These are phyloP conservation scores for Leptographium wingfieldii DNA, from an alignment of 2,329 filamentous ascomycete genomes.

Conservation along the genomic window DNA sequence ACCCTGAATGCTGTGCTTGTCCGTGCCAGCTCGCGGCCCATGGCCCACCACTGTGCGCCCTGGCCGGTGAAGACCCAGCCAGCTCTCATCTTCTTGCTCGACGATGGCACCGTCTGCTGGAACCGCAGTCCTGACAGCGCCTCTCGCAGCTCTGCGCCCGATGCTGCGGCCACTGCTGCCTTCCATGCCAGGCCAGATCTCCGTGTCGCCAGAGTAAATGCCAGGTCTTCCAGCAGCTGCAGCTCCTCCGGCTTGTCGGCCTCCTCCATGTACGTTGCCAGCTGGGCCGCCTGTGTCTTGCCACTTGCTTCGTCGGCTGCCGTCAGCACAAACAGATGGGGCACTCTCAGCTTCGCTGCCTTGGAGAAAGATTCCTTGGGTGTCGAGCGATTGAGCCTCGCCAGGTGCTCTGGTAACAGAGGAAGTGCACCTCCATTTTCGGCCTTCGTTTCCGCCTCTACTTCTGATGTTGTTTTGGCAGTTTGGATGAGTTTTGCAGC, in stretches of 20 bases:
- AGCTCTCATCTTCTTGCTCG: not conserved
- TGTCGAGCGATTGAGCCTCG: not conserved
- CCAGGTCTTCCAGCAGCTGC: constrained; percentile 5
- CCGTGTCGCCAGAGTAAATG: constrained; percentile 20
- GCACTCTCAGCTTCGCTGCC: not conserved
- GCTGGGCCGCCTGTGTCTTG: constrained; percentile 3
- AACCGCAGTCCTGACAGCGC: constrained; percentile 1
- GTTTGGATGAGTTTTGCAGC: not conserved
- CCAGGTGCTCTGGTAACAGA: not conserved
- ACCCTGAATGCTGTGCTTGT: constrained; percentile 8
- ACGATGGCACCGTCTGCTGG: not conserved
- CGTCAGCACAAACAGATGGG: constrained; percentile 24
- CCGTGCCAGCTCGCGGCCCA: constrained; percentile 20
- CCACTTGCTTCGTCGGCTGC: constrained; percentile 9
- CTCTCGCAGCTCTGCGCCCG: not conserved
- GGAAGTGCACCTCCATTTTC: not conserved
- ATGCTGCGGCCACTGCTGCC: constrained; percentile 4
- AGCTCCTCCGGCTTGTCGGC: not conserved
- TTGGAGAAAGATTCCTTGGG: not conserved
- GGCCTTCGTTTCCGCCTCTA: not conserved
- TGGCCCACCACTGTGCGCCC: constrained; percentile 17
- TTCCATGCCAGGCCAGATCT: constrained; percentile 9
- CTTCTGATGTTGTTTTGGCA: not conserved
- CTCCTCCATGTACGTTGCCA: constrained; percentile 3
- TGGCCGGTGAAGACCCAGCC: constrained; percentile 18